Conservation (phyloP, 768 basidiomycete genomes). For the Floccularia luteovirens region DNA sequence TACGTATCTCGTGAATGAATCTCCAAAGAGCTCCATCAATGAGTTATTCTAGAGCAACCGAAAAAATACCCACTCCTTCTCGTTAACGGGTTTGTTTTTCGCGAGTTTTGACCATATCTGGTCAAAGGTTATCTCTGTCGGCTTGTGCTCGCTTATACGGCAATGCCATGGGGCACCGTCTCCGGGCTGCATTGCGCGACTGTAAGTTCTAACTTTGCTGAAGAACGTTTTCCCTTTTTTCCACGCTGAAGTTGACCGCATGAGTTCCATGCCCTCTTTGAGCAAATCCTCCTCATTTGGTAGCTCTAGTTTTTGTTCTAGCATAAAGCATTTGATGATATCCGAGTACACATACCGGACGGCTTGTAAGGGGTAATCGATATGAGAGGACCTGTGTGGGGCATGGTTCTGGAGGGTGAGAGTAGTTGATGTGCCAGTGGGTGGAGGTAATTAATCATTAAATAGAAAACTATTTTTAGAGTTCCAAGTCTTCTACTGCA, state of each 20-base stretch:
- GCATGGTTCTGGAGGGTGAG: slow-evolving; percentile 11
- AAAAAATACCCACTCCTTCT: slow-evolving; percentile 46
- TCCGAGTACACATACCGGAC: slow-evolving; percentile 20
- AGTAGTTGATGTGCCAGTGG: slow-evolving; percentile 14
- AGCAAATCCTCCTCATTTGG: slow-evolving; percentile 55
- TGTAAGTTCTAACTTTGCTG: slow-evolving; percentile 49
- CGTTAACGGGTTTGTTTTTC: slow-evolving; percentile 57
- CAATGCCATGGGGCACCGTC: slow-evolving; percentile 64
- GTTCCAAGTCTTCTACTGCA: background rate
- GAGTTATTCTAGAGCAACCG: background rate
- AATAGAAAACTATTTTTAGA: background rate
- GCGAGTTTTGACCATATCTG: slow-evolving; percentile 67
- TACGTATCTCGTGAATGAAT: slow-evolving; percentile 58
- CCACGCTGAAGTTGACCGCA: slow-evolving; percentile 55
- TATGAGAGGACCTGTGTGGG: slow-evolving; percentile 14
- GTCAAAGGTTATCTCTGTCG: slow-evolving; percentile 65
- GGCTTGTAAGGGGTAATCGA: slow-evolving; percentile 18
- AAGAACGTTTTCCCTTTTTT: slow-evolving; percentile 59
- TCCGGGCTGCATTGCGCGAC: slow-evolving; percentile 39
- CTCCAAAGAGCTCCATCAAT: slow-evolving; percentile 23
- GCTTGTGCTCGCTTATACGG: slow-evolving; percentile 57
- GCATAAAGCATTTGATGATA: too few species aligned
- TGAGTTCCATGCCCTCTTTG: slow-evolving; percentile 41
- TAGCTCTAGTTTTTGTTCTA: slow-evolving; percentile 35
- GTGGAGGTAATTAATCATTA: slow-evolving; percentile 8